These are phyloP conservation scores for Zygosaccharomyces lentus DNA, from an alignment of 805 yeast genomes.

Conservation along the genomic window DNA sequence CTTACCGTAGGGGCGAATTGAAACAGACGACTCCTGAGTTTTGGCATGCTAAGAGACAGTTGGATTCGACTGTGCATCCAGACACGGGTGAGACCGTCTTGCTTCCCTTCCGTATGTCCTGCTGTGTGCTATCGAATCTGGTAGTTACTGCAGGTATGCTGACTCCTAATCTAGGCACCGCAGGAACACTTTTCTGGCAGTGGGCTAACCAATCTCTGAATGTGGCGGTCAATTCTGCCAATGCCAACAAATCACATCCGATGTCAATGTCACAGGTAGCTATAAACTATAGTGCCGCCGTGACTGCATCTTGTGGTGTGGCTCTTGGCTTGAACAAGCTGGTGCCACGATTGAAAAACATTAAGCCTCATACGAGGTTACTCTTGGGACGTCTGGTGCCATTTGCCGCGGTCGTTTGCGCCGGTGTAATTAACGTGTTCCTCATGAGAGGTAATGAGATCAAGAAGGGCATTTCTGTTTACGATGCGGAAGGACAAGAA, in stretches of 20 bases:
- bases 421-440: slow-evolving; percentile 94
- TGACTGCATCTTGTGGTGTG: slow-evolving; percentile 89
- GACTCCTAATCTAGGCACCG: slow-evolving; percentile 85
- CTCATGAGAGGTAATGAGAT: slow-evolving; percentile 95
- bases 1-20: slow-evolving; percentile 65
- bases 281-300: slow-evolving; percentile 82
- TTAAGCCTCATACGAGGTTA: slow-evolving; percentile 66
- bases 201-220: slow-evolving; percentile 94
- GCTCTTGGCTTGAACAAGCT: slow-evolving; percentile 88
- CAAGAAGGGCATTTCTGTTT: slow-evolving; percentile 74
- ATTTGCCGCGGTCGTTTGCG: slow-evolving; percentile 97
- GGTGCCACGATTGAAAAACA: slow-evolving; percentile 75
- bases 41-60: slow-evolving; percentile 82
- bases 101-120: slow-evolving; percentile 95
- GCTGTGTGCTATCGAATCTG: slow-evolving; percentile 86
- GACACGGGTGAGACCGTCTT: slow-evolving; percentile 92
- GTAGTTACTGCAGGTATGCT: slow-evolving; percentile 98
- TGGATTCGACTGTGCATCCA: slow-evolving; percentile 94
- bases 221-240: slow-evolving; percentile 95
- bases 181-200: slow-evolving; percentile 96
- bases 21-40: slow-evolving; percentile 68
- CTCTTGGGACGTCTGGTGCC: slow-evolving; percentile 87
- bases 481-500: slow-evolving; percentile 57
- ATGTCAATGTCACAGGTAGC: slow-evolving; percentile 71
- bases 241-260: slow-evolving; percentile 93